A percentile compares a stretch with the other conserved stretches of the same genome.
These are phyloP conservation scores for Geotrichum citri-aurantii DNA, from an alignment of 1,139 yeast genomes.

Conservation along the genomic window DNA sequence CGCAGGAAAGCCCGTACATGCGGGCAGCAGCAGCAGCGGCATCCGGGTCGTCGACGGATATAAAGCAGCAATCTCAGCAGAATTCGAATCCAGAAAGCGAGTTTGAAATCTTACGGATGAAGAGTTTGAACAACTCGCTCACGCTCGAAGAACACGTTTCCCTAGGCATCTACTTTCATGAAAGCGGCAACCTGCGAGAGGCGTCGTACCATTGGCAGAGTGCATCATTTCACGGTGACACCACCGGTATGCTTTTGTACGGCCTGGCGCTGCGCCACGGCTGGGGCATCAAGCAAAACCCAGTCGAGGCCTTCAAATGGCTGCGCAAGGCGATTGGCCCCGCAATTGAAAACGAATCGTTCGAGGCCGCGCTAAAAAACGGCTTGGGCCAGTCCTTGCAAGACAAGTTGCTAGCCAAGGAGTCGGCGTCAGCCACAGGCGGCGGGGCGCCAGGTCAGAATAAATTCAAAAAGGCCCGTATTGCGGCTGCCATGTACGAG, in stretches of 20 bases:
- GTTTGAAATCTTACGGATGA: constrained; percentile 12
- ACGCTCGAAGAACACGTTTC: constrained; percentile 42
- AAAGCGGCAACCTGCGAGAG: constrained; percentile 57
- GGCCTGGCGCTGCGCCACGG: constrained; percentile 67
- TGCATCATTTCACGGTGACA: constrained; percentile 55
- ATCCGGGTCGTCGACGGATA: constrained; percentile 6
- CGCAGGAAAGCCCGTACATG: neutral
- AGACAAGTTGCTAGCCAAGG: constrained; percentile 4
- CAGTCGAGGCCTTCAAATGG: constrained; percentile 55
- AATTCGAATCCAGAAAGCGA: neutral
- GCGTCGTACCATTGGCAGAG: constrained; percentile 64
- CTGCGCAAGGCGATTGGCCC: constrained; percentile 46
- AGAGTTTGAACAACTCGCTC: constrained; percentile 23
- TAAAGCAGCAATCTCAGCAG: constrained; percentile 4
- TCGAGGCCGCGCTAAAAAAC: constrained; percentile 13
- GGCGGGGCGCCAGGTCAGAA: constrained; percentile 12
- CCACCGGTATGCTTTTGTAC: constrained; percentile 66
- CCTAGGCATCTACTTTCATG: constrained; percentile 50
- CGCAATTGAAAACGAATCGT: constrained; percentile 14
- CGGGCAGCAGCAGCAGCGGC: too few species aligned
- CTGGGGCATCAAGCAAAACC: constrained; percentile 61
- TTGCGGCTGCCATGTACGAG: constrained; percentile 47
- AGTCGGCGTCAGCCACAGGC: neutral
- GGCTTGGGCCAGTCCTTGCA: constrained; percentile 9
- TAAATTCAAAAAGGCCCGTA: constrained; percentile 30